These are phyloP conservation scores for Entoloma clypeatum DNA, from an alignment of 1,284 basidiomycete species.

Conservation along the genomic window DNA sequence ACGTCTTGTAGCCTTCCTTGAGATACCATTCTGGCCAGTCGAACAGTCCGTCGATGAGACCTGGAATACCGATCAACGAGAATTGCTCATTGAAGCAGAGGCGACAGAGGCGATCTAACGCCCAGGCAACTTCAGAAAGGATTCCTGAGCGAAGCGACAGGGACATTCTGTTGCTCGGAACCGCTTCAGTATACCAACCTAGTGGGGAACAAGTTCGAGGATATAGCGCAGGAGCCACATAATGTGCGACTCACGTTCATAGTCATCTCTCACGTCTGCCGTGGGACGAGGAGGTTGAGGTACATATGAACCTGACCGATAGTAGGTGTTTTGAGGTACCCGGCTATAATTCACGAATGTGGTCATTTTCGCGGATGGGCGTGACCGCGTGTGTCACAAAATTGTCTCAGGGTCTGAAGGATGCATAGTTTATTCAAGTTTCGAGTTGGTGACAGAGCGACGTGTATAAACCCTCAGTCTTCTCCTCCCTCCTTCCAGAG, in stretches of 20 bases:
- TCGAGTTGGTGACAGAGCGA: not conserved
- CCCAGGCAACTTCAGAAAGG: slow-evolving; percentile 73
- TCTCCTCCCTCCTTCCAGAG: slow-evolving; percentile 67
- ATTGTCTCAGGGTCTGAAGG: not conserved
- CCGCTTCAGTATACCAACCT: slow-evolving; percentile 80
- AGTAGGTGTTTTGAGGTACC: slow-evolving; percentile 22
- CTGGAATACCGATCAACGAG: slow-evolving; percentile 62
- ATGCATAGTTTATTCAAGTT: not conserved
- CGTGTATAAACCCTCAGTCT: slow-evolving; percentile 26
- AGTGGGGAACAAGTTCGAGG: slow-evolving; percentile 10
- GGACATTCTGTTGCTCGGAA: slow-evolving; percentile 75
- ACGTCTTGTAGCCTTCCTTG: slow-evolving; percentile 45
- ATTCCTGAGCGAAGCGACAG: slow-evolving; percentile 77
- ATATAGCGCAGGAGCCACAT: slow-evolving; percentile 2
- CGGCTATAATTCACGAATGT: slow-evolving; percentile 16
- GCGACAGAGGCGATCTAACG: slow-evolving; percentile 72
- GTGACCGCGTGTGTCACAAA: slow-evolving; percentile 13
- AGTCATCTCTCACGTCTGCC: slow-evolving; percentile 64
- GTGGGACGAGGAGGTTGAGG: slow-evolving; percentile 22
- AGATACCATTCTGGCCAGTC: slow-evolving; percentile 80
- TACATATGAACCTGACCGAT: slow-evolving; percentile 22
- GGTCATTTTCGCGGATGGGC: not conserved
- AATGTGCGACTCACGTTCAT: slow-evolving; percentile 54
- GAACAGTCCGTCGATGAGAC: slow-evolving; percentile 74
- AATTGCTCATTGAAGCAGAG: slow-evolving; percentile 76